Evolutionary conservation across 2,329 filamentous ascomycete species (phyloP).

Genomic region (Alternaria solani): DNA sequence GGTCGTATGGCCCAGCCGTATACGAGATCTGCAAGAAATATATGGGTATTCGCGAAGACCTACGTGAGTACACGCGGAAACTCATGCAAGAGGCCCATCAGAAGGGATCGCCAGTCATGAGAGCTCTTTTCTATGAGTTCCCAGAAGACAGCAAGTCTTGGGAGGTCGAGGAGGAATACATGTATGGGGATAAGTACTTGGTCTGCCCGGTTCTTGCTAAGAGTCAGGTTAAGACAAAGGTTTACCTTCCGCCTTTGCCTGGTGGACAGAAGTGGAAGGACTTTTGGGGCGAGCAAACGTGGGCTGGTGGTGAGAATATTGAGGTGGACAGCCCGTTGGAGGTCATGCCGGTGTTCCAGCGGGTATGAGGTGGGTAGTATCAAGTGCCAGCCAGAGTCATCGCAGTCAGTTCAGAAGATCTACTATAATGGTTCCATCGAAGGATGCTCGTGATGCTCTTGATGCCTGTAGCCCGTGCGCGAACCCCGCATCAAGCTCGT

Average conservation of each 20-base stretch:
- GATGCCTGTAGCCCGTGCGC: not conserved
- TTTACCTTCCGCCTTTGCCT: slow-evolving; percentile 60
- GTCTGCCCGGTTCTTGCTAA: slow-evolving; percentile 64
- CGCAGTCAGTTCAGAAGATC: not conserved
- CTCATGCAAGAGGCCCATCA: slow-evolving; percentile 69
- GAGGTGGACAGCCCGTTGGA: slow-evolving; percentile 57
- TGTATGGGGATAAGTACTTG: slow-evolving; percentile 69
- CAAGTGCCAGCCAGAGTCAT: not conserved
- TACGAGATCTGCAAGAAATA: slow-evolving; percentile 69
- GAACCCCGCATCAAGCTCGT: not conserved
- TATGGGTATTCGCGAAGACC: slow-evolving; percentile 64
- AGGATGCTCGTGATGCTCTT: not conserved
- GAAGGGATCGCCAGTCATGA: slow-evolving; percentile 68
- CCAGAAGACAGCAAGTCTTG: slow-evolving; percentile 63
- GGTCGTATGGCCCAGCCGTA: slow-evolving; percentile 69
- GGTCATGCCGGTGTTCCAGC: slow-evolving; percentile 58
- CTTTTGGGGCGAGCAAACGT: slow-evolving; percentile 45
- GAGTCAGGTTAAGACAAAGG: slow-evolving; percentile 54
- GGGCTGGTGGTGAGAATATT: slow-evolving; percentile 53
- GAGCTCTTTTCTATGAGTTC: slow-evolving; percentile 71
- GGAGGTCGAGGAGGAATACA: slow-evolving; percentile 68
- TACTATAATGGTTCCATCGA: not conserved
- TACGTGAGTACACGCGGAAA: slow-evolving; percentile 65
- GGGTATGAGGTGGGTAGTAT: not conserved
- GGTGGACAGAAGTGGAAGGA: slow-evolving; percentile 54